Conservation (phyloP, 441 rosid species). For the Pelargonium citronellum region DNA sequence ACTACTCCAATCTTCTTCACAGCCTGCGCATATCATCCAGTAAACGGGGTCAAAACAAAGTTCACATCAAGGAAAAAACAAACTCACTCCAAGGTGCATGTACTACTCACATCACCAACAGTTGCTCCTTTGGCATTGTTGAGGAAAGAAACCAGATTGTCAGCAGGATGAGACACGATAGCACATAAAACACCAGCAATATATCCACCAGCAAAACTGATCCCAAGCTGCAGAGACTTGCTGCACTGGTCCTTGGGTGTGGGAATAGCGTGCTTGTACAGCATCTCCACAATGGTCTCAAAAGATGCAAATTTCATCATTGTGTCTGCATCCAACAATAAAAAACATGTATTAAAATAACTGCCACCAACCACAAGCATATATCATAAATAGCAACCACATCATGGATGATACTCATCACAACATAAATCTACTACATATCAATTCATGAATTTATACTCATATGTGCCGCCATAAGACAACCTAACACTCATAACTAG, state of each 20-base stretch:
- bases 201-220: constrained; percentile 96
- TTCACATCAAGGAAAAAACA: background rate
- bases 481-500: too few relatives aligned
- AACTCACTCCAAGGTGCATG: background rate
- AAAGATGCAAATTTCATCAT: constrained; percentile 99
- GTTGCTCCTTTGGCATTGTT: constrained; percentile 92
- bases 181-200: constrained; percentile 88
- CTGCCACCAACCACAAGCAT: constrained; percentile 3
- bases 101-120: constrained; percentile 57
- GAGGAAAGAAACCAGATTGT: constrained; percentile 93
- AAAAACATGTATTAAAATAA: background rate
- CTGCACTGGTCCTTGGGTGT: constrained; percentile 85
- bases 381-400: background rate
- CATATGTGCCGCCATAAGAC: too few relatives aligned
- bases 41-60: background rate
- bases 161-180: constrained; percentile 89
- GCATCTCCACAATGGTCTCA: constrained; percentile 88
- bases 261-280: constrained; percentile 87
- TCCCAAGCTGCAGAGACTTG: constrained; percentile 75
- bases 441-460: too few relatives aligned
- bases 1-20: constrained; percentile 83
- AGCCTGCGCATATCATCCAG: constrained; percentile 46
- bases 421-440: too few relatives aligned
- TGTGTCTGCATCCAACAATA: constrained; percentile 51
- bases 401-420: background rate